Evolutionary conservation across 805 yeast species (phyloP), one percentile per base, ranked within the genome.

Genomic region (Nakazawaea siamensis): DNA sequence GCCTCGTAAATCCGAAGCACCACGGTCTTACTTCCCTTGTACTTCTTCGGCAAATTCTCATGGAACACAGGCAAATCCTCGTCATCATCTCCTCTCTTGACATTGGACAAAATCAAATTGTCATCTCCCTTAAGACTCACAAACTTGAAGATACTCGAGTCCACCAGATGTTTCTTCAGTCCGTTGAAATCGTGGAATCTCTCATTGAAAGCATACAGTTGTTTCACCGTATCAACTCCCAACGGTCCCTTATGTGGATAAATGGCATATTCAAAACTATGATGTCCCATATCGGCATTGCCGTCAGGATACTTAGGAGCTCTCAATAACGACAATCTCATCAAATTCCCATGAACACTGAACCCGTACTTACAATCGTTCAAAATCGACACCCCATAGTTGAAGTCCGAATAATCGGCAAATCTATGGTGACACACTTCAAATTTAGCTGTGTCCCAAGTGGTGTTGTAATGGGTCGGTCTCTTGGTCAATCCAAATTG

Each of bases 381-480:
- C 49, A 90, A 53, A 13, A 90, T 60, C 0, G 94, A 69, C 10
- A 87, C 95, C 51, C 98, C 98, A 50, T 85, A 88, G 42, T 71
- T 73, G 55, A 65, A 73, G 50, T 86, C 97, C 18, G 94, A 81
- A 48, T 83, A 76, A 54, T 90, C 98, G 47, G 94, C 90, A 60
- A 85, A 90, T 51, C 84, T 84, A 57, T 92, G 98, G 50, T 82
- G 86, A 50, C 95, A 84, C 9, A 87, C 95, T 58, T 90, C 98
- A 56, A 90, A 90, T 55, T 87, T 88, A 39, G 97, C 97, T 23
- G 81, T 80, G 50, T 90, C 98, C 97, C 97, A 90, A 1, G 85
- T 65, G 1, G 98, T 90, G 54, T 90, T 92, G 62, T 67, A 90
- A 57, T 90, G 97, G 0, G 97, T 90, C 31, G 97, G 95, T 45